Evolutionary conservation across 1,284 basidiomycete genomes (phyloP).

Genomic region (Thecaphora frezii): DNA sequence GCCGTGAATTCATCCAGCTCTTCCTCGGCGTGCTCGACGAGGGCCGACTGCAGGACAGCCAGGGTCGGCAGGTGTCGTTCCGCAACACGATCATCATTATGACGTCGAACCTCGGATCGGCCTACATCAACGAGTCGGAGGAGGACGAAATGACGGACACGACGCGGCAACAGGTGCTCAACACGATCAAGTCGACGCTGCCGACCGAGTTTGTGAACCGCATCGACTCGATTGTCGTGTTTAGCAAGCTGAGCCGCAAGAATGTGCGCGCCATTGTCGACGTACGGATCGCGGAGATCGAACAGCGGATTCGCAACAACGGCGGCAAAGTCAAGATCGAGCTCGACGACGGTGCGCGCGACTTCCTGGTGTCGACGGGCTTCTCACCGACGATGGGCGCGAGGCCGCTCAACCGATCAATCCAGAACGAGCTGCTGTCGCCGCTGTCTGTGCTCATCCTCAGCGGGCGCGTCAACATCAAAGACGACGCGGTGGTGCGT

Average conservation of each 20-base stretch:
- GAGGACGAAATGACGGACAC: conserved; percentile 62
- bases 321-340: conserved; percentile 76
- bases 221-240: conserved; percentile 64
- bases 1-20: conserved; percentile 87
- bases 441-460: conserved; percentile 86
- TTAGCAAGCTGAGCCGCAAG: conserved; percentile 62
- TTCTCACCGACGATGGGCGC: conserved; percentile 66
- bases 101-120: conserved; percentile 65
- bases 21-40: conserved; percentile 84
- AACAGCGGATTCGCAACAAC: conserved; percentile 73
- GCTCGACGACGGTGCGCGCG: conserved; percentile 75
- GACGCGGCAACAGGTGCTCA: conserved; percentile 60
- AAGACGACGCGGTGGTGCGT: conserved; percentile 76
- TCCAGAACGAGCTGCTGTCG: conserved; percentile 90
- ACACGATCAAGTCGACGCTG: conserved; percentile 63
- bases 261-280: conserved; percentile 65
- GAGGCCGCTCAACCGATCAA: conserved; percentile 84
- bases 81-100: conserved; percentile 59
- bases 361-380: conserved; percentile 69
- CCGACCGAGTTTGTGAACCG: conserved; percentile 67
- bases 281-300: conserved; percentile 65
- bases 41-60: conserved; percentile 74
- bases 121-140: conserved; percentile 64
- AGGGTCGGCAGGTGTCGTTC: conserved; percentile 56
- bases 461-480: conserved; percentile 75